Percentiles rank a stretch among this genome's conserved stretches.
Conservation (phyloP, 139 green algal genomes). For the Ettlia oleoabundans region DNA sequence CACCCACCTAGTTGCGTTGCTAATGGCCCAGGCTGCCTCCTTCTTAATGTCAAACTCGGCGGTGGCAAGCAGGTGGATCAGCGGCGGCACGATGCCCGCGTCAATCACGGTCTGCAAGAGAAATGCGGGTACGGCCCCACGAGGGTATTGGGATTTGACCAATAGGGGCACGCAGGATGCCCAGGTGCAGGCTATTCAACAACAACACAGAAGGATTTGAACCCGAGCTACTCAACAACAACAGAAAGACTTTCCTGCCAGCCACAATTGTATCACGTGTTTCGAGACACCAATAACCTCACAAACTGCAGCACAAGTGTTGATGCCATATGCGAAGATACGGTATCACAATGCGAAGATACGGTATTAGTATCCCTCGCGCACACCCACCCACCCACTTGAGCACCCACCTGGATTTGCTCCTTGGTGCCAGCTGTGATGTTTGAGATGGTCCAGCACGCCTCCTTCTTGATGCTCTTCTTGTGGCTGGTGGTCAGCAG, state of each 20-base stretch:
- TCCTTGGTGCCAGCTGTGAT: conserved; percentile 99
- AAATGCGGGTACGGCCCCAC: too few species aligned
- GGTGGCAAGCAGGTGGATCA: conserved; percentile 87
- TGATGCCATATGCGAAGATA: too few species aligned
- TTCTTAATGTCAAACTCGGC: conserved; percentile 99
- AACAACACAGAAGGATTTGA: too few species aligned
- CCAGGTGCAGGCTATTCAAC: too few species aligned
- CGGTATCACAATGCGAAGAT: too few species aligned
- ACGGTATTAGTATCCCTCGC: too few species aligned
- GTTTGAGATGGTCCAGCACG: conserved; percentile 99
- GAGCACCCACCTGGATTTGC: conserved; percentile 83
- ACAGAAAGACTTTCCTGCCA: not conserved
- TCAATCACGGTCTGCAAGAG: conserved; percentile 86
- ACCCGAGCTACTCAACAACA: too few species aligned
- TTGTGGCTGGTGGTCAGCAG: conserved; percentile 94
- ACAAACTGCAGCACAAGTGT: too few species aligned
- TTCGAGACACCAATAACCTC: too few species aligned
- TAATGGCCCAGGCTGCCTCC: conserved; percentile 99
- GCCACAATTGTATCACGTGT: too few species aligned
- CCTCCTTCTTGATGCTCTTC: conserved; percentile 99
- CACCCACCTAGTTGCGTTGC: conserved; percentile 87
- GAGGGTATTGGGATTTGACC: too few species aligned
- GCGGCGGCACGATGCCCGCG: conserved; percentile 85
- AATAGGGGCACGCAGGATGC: too few species aligned
- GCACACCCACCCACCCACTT: not conserved